phyloP scores from a whole-genome alignment of 2,329 filamentous ascomycete species.

The Colletotrichum sp. region DNA sequence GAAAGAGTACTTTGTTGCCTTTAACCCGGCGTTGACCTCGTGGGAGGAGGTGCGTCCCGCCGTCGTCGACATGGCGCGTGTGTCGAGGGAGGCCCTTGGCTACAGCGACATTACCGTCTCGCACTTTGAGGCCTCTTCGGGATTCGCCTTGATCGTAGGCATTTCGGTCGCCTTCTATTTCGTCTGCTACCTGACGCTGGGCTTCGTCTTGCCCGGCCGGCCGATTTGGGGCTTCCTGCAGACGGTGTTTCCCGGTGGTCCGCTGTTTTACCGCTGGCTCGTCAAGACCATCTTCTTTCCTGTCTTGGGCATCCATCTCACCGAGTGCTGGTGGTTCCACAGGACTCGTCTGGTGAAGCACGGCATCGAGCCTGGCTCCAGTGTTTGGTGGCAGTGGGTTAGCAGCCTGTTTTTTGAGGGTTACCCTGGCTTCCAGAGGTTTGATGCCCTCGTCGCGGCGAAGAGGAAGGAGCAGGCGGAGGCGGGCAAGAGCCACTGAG shows the following conservation, averaged over 20 bases:
- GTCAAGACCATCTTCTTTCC: slow-evolving; percentile 63
- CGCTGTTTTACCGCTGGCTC: slow-evolving; percentile 61
- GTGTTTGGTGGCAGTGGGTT: slow-evolving; percentile 63
- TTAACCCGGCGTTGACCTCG: slow-evolving; percentile 73
- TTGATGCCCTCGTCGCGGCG: slow-evolving; percentile 52
- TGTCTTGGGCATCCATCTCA: slow-evolving; percentile 68
- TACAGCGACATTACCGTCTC: slow-evolving; percentile 53
- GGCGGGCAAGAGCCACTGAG: slow-evolving; percentile 43
- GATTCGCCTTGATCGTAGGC: slow-evolving; percentile 59
- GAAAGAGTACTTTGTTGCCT: slow-evolving; percentile 57
- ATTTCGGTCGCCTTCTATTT: slow-evolving; percentile 60
- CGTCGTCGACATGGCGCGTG: slow-evolving; percentile 73
- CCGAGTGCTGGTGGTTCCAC: slow-evolving; percentile 65
- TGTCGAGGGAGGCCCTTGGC: slow-evolving; percentile 62
- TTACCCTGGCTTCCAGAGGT: slow-evolving; percentile 50
- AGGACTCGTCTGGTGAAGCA: slow-evolving; percentile 50
- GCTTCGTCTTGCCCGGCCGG: slow-evolving; percentile 58
- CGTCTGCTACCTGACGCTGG: slow-evolving; percentile 49
- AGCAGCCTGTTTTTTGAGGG: slow-evolving; percentile 60
- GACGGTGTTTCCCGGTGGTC: slow-evolving; percentile 60
- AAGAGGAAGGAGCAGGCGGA: slow-evolving; percentile 45
- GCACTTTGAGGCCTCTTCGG: slow-evolving; percentile 44
- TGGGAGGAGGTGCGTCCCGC: slow-evolving; percentile 72
- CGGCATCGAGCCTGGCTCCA: slow-evolving; percentile 48
- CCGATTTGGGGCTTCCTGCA: slow-evolving; percentile 55